Evolutionary conservation across 2,329 filamentous ascomycete genomes (phyloP).

Genomic region (Truncatella angustata): DNA sequence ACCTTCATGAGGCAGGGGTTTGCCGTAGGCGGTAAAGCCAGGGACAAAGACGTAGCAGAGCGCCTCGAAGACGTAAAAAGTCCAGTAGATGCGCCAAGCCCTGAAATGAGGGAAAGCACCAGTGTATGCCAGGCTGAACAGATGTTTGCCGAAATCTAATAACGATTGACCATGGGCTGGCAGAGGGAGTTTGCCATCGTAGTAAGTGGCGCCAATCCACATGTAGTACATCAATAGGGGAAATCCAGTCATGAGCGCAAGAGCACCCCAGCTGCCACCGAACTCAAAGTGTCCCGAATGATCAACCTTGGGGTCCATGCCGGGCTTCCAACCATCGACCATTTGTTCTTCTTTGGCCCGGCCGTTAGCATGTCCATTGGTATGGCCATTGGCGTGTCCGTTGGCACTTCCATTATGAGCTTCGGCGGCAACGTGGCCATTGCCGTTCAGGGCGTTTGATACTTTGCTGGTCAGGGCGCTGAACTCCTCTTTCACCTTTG

Average conservation of each 20-base stretch:
- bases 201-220: constrained; percentile 96
- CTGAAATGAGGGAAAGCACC: constrained; percentile 79
- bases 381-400: constrained; percentile 25
- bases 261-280: constrained; percentile 78
- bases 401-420: constrained; percentile 30
- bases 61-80: constrained; percentile 82
- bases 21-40: constrained; percentile 83
- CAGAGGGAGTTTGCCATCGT: constrained; percentile 76
- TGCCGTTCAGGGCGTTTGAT: constrained; percentile 19
- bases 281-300: constrained; percentile 73
- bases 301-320: constrained; percentile 62
- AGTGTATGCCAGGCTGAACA: constrained; percentile 72
- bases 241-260: constrained; percentile 86
- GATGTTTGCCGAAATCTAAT: constrained; percentile 67
- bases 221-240: constrained; percentile 98
- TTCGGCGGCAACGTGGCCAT: constrained; percentile 19
- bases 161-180: constrained; percentile 65
- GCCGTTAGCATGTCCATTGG: constrained; percentile 27
- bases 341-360: constrained; percentile 29
- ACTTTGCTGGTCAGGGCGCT: constrained; percentile 25
- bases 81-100: constrained; percentile 95
- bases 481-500: constrained; percentile 26
- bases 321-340: constrained; percentile 58
- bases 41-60: constrained; percentile 82
- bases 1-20: constrained; percentile 77